These are phyloP conservation scores for Pseudopyricularia cyperi DNA, from an alignment of 2,329 filamentous ascomycete species.

Conservation along the genomic window DNA sequence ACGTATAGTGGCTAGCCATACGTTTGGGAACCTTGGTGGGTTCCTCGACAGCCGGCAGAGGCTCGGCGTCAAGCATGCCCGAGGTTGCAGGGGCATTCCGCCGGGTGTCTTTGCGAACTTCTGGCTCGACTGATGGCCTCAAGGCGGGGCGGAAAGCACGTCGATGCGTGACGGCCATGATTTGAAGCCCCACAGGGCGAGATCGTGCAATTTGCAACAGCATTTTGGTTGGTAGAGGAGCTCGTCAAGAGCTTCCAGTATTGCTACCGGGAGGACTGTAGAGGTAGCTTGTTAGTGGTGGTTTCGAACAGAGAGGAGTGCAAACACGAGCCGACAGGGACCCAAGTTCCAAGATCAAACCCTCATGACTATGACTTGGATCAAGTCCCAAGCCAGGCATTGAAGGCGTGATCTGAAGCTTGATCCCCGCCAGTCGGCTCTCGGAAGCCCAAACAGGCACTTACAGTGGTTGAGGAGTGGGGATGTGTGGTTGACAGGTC, in stretches of 20 bases:
- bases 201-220: background rate
- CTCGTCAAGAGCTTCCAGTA: background rate
- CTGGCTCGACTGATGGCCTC: background rate
- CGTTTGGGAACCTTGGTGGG: slow-evolving; percentile 16
- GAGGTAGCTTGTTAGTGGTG: background rate
- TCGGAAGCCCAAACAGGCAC: background rate
- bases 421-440: no score
- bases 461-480: background rate
- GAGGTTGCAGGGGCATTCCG: background rate
- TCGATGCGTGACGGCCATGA: background rate
- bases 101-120: background rate
- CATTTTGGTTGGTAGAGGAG: background rate
- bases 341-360: no score
- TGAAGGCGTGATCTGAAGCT: no score
- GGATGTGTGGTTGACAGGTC: background rate
- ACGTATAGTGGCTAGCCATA: slow-evolving; percentile 26
- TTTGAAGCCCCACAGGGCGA: slow-evolving; percentile 19
- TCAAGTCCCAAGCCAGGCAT: no score
- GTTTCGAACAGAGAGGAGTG: background rate
- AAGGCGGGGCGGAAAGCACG: background rate
- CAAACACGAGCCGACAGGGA: no score
- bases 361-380: no score
- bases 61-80: background rate
- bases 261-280: background rate
- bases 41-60: background rate